Evolutionary conservation across 2,329 filamentous ascomycete species (phyloP).

Genomic region (Thermochaetoides dissita): DNA sequence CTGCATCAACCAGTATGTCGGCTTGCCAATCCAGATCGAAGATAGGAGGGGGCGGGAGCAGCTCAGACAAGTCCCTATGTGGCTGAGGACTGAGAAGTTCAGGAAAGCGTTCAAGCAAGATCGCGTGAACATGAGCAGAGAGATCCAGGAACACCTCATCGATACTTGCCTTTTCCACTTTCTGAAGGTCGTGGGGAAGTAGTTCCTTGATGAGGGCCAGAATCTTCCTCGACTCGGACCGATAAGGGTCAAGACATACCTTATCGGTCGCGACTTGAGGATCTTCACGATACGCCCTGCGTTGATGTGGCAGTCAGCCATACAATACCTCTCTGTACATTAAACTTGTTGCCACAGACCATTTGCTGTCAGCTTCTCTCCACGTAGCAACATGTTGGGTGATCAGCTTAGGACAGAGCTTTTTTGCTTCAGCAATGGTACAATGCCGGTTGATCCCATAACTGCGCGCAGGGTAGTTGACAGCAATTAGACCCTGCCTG

Average conservation of each 20-base stretch:
- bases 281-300: conserved; percentile 66
- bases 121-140: conserved; percentile 65
- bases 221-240: conserved; percentile 71
- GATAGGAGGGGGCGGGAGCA: conserved; percentile 52
- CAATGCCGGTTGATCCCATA: conserved; percentile 72
- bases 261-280: conserved; percentile 80
- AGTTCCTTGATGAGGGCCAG: conserved; percentile 62
- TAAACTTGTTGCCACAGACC: conserved; percentile 21
- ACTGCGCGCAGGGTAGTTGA: conserved; percentile 83
- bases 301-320: not conserved
- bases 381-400: conserved; percentile 91
- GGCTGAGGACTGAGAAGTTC: conserved; percentile 55
- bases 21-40: conserved; percentile 70
- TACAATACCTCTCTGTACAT: not conserved
- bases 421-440: conserved; percentile 66
- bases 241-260: conserved; percentile 85
- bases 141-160: conserved; percentile 94
- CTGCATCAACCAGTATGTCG: conserved; percentile 66
- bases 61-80: conserved; percentile 58
- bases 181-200: conserved; percentile 51
- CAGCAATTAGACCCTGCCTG: conserved; percentile 81
- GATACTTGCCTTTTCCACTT: conserved; percentile 83
- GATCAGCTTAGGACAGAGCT: conserved; percentile 71
- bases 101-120: conserved; percentile 63
- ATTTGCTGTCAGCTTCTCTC: conserved; percentile 79